Conservation (phyloP, 768 basidiomycete species). For the Lentinula guzmanii region DNA sequence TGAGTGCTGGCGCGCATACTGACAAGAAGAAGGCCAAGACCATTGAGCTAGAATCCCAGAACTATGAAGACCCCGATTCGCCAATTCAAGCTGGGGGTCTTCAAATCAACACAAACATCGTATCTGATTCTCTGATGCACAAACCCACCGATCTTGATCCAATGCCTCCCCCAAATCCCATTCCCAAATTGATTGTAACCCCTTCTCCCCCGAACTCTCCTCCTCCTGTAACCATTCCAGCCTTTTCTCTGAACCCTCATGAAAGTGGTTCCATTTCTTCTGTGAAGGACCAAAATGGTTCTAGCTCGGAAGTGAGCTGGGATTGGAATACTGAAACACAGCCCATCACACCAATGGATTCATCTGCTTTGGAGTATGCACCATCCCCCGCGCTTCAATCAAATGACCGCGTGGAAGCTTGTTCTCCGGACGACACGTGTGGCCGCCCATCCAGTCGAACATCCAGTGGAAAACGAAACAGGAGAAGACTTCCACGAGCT, state of each 20-base stretch:
- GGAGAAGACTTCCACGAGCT: background rate
- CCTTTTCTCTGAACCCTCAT: background rate
- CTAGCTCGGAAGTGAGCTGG: background rate
- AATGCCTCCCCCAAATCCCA: background rate
- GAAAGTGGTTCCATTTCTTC: background rate
- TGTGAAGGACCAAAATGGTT: too few relatives aligned
- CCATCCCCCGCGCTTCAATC: background rate
- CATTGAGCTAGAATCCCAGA: background rate
- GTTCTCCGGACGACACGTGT: background rate
- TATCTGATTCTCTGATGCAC: background rate
- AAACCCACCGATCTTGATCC: background rate
- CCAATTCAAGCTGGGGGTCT: too few relatives aligned
- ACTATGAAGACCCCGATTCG: background rate
- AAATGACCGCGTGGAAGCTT: too few relatives aligned
- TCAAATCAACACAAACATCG: background rate
- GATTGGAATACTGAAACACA: background rate
- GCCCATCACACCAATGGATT: background rate
- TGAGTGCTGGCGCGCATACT: background rate
- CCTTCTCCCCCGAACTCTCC: background rate
- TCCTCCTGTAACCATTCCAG: background rate
- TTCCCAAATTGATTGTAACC: background rate
- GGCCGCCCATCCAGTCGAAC: background rate
- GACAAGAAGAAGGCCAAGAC: background rate
- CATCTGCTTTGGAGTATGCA: background rate
- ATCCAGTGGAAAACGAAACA: background rate